Evolutionary conservation across 768 basidiomycete species (phyloP), one percentile per base, ranked within the genome.

Genomic region (Chiua virens): DNA sequence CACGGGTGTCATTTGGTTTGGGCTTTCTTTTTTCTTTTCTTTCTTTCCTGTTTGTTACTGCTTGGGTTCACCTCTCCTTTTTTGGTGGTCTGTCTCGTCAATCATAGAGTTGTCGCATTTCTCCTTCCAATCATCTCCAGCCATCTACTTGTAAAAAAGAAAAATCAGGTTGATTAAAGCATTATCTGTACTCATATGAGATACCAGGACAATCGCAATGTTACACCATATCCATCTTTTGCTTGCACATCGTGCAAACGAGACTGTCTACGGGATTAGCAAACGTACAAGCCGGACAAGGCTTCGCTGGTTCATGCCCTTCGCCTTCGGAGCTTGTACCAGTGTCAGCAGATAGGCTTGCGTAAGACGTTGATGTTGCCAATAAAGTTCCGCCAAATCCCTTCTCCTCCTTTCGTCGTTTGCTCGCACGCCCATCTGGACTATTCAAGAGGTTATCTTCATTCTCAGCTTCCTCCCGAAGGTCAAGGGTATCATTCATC

Each of bases 301-400:
- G 53, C 57, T 77, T 79, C 53, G 67, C 63, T 13, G 49, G 54
- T 18, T 64, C 62, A 4, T 58, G 62, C 55, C 56, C 59, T 56
- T 62, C 59, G 38, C 58, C 62, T 53, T 75, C 69, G 43, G 71
- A 69, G 21, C 68, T 69, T 56, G 69, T 70, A 39, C 58, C 57
- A 20, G 68, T 63, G 54, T 68, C 67, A 48, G 57, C 61, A 40
- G 61, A 54, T n/a, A 68, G 53, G 54, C 49, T 62, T 42, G 66
- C 63, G 49, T 67, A 57, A 56, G 53, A 53, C 45, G 65, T 47
- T 45, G 66, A 64, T 56, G 79, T 74, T 40, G 80, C 80, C 28
- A 91, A 75, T 39, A 90, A 65, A 21, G 89, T 92, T 22, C 89
- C 89, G 45, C 79, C 78, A 64, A 92, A 92, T 3, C 85, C 89